phyloP scores from a whole-genome alignment of 805 yeast genomes.

The Teunomyces pallodes region DNA sequence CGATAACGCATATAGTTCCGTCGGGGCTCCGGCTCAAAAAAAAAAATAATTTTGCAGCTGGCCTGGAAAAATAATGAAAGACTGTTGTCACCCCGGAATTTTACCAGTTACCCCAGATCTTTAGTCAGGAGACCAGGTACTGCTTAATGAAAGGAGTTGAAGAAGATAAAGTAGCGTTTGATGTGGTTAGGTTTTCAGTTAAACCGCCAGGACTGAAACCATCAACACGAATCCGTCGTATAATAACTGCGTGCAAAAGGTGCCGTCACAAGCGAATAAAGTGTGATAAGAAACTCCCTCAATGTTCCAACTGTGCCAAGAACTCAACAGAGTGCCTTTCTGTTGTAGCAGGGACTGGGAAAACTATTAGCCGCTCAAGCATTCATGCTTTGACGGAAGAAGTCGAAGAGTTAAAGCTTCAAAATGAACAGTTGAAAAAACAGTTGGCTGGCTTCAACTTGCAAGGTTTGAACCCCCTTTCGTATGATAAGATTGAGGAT shows the following conservation, averaged over 20 bases:
- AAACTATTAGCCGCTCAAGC: neutral
- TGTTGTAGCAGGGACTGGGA: neutral
- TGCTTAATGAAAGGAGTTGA: neutral
- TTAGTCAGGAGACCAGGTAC: too few species aligned
- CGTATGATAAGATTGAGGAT: neutral
- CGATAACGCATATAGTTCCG: neutral
- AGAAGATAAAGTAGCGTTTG: neutral
- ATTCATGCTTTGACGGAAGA: neutral
- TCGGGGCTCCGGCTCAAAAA: constrained; percentile 1
- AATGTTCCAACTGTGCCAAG: neutral
- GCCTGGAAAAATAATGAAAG: neutral
- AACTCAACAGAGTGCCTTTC: neutral
- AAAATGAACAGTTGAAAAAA: neutral
- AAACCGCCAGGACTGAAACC: neutral
- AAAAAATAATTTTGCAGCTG: neutral
- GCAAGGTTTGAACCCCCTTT: neutral
- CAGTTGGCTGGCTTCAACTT: neutral
- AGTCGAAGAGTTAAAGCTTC: neutral
- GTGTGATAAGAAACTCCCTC: neutral
- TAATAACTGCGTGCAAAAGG: constrained; percentile 1
- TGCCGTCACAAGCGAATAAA: constrained; percentile 1
- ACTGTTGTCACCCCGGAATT: too few species aligned
- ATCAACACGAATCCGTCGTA: neutral
- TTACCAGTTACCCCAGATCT: too few species aligned
- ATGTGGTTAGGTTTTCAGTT: neutral